Percentiles rank a stretch among this genome's conserved stretches.
Conservation (phyloP, 495 filamentous ascomycete species). For the Annulohypoxylon stygium region DNA sequence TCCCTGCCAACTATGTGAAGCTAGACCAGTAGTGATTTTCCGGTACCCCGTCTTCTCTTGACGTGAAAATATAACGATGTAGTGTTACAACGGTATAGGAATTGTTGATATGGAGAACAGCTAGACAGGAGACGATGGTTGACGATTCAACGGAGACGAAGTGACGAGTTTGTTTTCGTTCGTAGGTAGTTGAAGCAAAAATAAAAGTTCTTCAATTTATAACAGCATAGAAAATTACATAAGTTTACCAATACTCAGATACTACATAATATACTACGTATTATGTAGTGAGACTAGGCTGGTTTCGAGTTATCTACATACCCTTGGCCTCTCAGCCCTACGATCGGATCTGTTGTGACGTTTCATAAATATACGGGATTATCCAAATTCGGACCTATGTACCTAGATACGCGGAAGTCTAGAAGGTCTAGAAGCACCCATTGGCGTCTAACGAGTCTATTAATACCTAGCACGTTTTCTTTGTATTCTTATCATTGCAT, state of each 20-base stretch:
- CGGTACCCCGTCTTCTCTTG: not conserved
- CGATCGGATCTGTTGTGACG: constrained; percentile 31
- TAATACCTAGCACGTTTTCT: not conserved
- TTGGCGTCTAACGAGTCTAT: not conserved
- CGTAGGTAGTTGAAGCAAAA: constrained; percentile 34
- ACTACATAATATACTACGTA: not conserved
- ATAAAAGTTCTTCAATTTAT: constrained; percentile 22
- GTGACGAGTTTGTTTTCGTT: constrained; percentile 31
- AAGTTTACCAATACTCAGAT: constrained; percentile 3
- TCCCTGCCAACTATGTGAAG: constrained; percentile 87
- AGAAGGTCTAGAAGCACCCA: not conserved
- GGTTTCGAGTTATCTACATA: not conserved
- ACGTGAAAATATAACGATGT: constrained; percentile 13
- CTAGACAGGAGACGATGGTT: constrained; percentile 22
- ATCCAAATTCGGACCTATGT: not conserved
- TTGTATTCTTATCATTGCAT: not conserved
- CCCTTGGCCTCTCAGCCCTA: constrained; percentile 45
- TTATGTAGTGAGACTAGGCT: not conserved
- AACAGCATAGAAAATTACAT: not conserved
- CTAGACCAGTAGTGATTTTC: constrained; percentile 68
- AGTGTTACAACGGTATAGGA: constrained; percentile 4
- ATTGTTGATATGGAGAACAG: constrained; percentile 37
- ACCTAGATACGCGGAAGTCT: not conserved
- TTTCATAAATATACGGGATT: constrained; percentile 15
- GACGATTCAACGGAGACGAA: constrained; percentile 15